Evolutionary conservation across 371 early-diverging fungal species (phyloP), one percentile per base, ranked within the genome.

Genomic region (Mortierella sp.): DNA sequence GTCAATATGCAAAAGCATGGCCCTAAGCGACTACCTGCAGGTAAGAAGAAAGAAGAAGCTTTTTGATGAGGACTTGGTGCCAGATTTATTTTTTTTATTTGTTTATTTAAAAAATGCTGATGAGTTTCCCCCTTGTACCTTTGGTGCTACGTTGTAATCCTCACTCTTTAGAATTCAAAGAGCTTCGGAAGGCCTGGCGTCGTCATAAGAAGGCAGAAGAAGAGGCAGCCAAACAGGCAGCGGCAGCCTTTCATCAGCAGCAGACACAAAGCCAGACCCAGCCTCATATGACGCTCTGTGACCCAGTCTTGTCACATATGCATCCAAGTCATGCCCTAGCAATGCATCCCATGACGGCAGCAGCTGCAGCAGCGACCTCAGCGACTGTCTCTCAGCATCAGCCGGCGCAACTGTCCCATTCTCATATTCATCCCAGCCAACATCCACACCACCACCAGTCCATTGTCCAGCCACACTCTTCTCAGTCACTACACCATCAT

Each of bases 1-100:
- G 89, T 92, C 21, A 84, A 81, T 45, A 90, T 92, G 91, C 92
- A 92, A 74, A 84, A 84, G 66, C 92, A 92, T 63, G 92, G 86
- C 5, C 70, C 74, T 15, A 85, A 85, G 63, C 76, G 84, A 16
- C 72, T 75, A 29, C 84, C 85, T 4, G 62, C 75, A 45, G 83
- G 83, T 82, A 71, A 60, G 70, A 28, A 19, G 9, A 37, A 37
- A 5, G 9, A 5, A 37, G 37, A 37, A 37, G n/a, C n/a, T n/a
- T n/a, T n/a, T n/a, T 14, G 23, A 46, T 4, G 16, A 19, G 37
- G 43, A 45, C 4, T 56, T 5, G 1, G 57, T 14, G 21, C 1
- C 37, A 37, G 37, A 37, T 9, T 3, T 23, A 12, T 37, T 44
- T 52, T 44, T 43, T 44, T 47, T 25, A 21, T 1, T 25, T 47